Percentiles rank a stretch among this genome's conserved stretches.
Evolutionary conservation across 352 stramenopile genomes (phyloP).

Genomic region (Saprolegnia diclina): DNA sequence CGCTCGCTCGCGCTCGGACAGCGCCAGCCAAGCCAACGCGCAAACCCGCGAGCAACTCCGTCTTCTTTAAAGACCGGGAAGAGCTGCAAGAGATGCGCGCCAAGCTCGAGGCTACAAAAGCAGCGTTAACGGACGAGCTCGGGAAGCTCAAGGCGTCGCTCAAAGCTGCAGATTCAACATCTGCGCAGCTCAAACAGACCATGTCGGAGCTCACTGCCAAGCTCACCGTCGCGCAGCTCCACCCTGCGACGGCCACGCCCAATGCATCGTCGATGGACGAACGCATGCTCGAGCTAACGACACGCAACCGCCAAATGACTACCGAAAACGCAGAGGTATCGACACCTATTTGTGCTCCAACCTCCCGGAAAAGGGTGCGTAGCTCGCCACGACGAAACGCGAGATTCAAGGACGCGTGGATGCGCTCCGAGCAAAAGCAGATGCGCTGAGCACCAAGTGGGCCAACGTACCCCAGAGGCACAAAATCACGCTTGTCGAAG

Average conservation of each 20-base stretch:
- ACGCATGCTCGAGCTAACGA: background rate
- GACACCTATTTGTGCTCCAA: background rate
- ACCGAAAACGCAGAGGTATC: conserved; percentile 16
- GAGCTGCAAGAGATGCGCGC: conserved; percentile 14
- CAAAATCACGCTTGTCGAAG: background rate
- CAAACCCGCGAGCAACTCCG: background rate
- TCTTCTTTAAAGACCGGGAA: conserved; percentile 24
- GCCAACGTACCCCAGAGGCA: background rate
- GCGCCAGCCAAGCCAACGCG: background rate
- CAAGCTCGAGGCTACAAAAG: conserved; percentile 7
- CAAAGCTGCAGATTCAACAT: background rate
- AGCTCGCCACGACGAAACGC: background rate
- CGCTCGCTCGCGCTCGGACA: background rate
- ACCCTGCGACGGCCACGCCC: background rate
- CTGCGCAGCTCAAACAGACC: conserved; percentile 5
- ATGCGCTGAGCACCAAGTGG: background rate
- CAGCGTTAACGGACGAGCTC: background rate
- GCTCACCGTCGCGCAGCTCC: conserved; percentile 14
- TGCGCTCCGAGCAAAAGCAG: background rate
- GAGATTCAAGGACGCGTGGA: conserved; percentile 13
- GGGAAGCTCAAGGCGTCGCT: background rate
- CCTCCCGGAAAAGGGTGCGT: background rate
- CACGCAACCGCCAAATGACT: conserved; percentile 8
- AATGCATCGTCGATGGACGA: conserved; percentile 9
- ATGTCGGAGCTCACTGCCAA: conserved; percentile 16